Base-by-base conservation (phyloP, 192 early-diverging fungal species). In the Diversispora epigaea region DNA sequence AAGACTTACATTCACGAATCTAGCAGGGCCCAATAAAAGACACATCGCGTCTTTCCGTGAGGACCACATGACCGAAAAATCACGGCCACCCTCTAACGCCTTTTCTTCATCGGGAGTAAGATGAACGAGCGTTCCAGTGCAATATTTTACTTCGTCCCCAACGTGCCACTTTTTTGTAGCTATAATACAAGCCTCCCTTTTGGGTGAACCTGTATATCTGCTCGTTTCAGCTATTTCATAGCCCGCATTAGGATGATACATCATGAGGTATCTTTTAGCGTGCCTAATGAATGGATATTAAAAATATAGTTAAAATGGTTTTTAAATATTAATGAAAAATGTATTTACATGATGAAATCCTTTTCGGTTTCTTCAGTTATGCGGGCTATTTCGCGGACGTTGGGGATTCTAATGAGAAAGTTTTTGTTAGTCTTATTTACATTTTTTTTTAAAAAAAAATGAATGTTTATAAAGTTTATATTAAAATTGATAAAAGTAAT, bases 21-120 rank as follows among this genome's bases (percentile, higher is more conserved):
- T 80, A 4, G 86, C 88, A 19, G 88, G 88, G 14, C 88, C 88
- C 4, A 90, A 77, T 61, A 88, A 88, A 19, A 90, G 75, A 62
- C 84, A 88, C 50, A 78, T 84, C 14, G 81, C 77, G 6, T 79
- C 72, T 45, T 84, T 81, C 19, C 83, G 77, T 3, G 77, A 67
- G 63, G 73, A 75, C 40, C 45, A 58, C 46, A 75, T 75, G 32
- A 75, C 65, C 11, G 32, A 47, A 40, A 75, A 75, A 54, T 75
- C 73, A 19, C 58, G n/a, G 22, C 58, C 73, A 25, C 83, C 82
- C 61, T 85, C 79, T 4, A 89, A 71, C 44, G 82, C 80, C 50
- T 60, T 68, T 40, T 90, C 88, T 54, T 88, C 83, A 12, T 87
- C 77, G 3, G 77, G 47, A 7, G 79, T 84, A 6, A 90, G 58